phyloP scores from a whole-genome alignment of 768 basidiomycete species.

The Suillus ampliporus region DNA sequence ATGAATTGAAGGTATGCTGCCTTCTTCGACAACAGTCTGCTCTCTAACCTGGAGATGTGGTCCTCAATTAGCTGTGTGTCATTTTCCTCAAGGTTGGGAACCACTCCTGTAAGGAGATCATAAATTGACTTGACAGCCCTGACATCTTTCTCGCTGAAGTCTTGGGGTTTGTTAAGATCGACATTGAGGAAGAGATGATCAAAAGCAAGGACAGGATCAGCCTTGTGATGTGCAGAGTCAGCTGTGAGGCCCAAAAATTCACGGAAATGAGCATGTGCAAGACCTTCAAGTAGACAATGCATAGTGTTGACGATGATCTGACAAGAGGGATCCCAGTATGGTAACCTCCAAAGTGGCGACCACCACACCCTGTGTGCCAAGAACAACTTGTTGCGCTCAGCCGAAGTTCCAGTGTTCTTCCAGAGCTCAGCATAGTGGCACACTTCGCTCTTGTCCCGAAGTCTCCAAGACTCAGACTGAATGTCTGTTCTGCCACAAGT shows the following conservation, averaged over 20 bases:
- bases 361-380: slow-evolving; percentile 16
- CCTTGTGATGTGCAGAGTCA: neutral
- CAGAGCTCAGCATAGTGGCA: neutral
- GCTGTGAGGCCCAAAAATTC: slow-evolving; percentile 11
- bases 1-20: neutral
- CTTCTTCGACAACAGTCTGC: slow-evolving; percentile 9
- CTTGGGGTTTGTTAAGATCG: neutral
- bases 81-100: neutral
- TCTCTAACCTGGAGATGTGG: neutral
- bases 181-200: neutral
- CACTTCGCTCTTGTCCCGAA: neutral
- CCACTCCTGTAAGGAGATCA: neutral
- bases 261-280: slow-evolving; percentile 5
- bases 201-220: slow-evolving; percentile 10
- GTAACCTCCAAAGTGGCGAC: slow-evolving; percentile 24
- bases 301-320: slow-evolving; percentile 26
- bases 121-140: slow-evolving; percentile 14
- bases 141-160: neutral
- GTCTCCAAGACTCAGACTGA: slow-evolving; percentile 4
- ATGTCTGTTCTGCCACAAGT: slow-evolving; percentile 12
- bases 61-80: neutral
- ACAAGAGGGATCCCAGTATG: slow-evolving; percentile 30
- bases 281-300: slow-evolving; percentile 22
- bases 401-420: neutral
- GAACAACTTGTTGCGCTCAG: neutral